Percentiles rank a stretch among this genome's conserved stretches.
Evolutionary conservation across 371 early-diverging fungal species (phyloP).

Genomic region (Mortierella sp.): DNA sequence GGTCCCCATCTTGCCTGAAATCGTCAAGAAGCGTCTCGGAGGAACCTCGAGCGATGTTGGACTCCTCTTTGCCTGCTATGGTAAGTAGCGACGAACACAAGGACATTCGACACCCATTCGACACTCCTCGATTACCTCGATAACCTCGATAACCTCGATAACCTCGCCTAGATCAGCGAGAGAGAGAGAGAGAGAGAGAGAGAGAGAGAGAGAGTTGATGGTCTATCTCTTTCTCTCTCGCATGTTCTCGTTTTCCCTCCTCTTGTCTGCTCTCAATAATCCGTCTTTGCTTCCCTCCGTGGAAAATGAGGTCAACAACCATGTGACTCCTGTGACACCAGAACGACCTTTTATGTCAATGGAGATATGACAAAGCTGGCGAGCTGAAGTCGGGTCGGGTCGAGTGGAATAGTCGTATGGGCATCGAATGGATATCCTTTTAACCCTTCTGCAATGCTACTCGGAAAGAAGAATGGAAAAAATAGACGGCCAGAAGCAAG

Average conservation of each 20-base stretch:
- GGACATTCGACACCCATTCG: neutral
- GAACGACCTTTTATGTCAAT: neutral
- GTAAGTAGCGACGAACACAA: conserved; percentile 44
- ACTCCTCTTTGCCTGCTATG: conserved; percentile 86
- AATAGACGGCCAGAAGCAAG: neutral
- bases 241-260: neutral
- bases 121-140: neutral
- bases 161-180: neutral
- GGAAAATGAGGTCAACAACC: neutral
- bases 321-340: conserved; percentile 24
- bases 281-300: too few relatives aligned
- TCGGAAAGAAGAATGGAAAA: neutral
- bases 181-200: too few relatives aligned
- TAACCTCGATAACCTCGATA: too few relatives aligned
- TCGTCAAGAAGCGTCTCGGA: conserved; percentile 75
- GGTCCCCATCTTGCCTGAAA: conserved; percentile 85
- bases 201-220: too few relatives aligned
- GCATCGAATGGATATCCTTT: too few relatives aligned
- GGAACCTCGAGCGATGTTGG: conserved; percentile 79
- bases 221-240: neutral
- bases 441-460: too few relatives aligned
- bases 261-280: too few relatives aligned
- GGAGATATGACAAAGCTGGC: conserved; percentile 1
- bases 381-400: neutral
- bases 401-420: too few relatives aligned